These are phyloP conservation scores for Trichoderma asperellum DNA, from an alignment of 2,329 filamentous ascomycete species.

Conservation along the genomic window DNA sequence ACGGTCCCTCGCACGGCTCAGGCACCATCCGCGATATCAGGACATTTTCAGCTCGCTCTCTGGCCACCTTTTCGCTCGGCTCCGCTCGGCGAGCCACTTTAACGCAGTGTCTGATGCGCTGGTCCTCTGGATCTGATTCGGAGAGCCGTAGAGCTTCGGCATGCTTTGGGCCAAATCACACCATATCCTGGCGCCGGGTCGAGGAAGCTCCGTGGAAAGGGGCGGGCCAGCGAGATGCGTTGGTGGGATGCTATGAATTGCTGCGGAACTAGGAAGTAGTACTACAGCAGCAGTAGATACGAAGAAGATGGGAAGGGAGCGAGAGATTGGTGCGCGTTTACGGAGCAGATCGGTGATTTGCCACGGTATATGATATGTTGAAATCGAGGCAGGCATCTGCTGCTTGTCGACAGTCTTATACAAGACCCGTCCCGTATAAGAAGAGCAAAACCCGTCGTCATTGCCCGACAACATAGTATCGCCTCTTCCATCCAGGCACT, in stretches of 20 bases:
- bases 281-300: not conserved
- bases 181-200: constrained; percentile 17
- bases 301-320: no score
- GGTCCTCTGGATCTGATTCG: not conserved
- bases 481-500: not conserved
- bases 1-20: not conserved
- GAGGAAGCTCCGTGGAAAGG: constrained; percentile 20
- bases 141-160: constrained; percentile 10
- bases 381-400: not conserved
- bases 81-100: constrained; percentile 21
- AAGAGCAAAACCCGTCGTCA: not conserved
- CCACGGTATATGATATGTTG: not conserved
- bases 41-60: constrained; percentile 20
- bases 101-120: constrained; percentile 1
- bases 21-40: constrained; percentile 18
- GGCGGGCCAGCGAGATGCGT: not conserved
- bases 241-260: not conserved
- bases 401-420: not conserved
- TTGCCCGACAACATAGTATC: not conserved
- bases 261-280: not conserved
- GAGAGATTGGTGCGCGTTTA: no score
- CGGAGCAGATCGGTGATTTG: not conserved
- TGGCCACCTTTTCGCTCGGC: constrained; percentile 22
- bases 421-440: not conserved
- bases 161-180: constrained; percentile 9